phyloP scores from a whole-genome alignment of 345 rosid genomes.

The Salix caprea region DNA sequence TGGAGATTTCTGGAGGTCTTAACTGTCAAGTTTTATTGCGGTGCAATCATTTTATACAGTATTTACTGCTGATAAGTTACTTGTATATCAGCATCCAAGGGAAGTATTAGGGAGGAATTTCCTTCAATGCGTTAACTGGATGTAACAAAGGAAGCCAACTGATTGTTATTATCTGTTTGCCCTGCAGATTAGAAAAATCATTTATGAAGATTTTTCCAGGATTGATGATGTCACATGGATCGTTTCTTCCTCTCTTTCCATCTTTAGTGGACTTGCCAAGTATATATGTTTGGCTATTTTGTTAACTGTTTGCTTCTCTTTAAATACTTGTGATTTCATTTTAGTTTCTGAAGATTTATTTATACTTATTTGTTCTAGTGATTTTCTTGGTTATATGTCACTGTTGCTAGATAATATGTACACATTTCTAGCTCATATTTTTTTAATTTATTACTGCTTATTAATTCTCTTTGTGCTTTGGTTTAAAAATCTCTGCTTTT shows the following conservation, averaged over 20 bases:
- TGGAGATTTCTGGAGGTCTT: background rate
- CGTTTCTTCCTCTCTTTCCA: constrained; percentile 89
- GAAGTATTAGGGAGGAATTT: background rate
- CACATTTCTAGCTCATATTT: background rate
- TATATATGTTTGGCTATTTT: constrained; percentile 2
- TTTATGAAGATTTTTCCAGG: constrained; percentile 73
- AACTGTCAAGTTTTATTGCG: no score
- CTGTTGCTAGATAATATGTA: no score
- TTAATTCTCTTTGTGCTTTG: background rate
- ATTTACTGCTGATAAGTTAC: background rate
- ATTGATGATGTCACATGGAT: constrained; percentile 75
- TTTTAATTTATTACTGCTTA: background rate
- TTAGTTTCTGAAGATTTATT: background rate
- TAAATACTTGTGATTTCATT: background rate
- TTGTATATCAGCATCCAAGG: background rate
- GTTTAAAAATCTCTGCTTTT: background rate
- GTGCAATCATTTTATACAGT: background rate
- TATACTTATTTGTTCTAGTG: background rate
- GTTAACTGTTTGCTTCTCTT: background rate
- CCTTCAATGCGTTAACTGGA: background rate
- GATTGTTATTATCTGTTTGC: constrained; percentile 9
- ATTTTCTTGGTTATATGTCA: background rate
- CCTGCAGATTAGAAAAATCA: constrained; percentile 68
- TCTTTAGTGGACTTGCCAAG: constrained; percentile 84
- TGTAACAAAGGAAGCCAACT: background rate